phyloP scores from a whole-genome alignment of 805 yeast species.

The Kodamaea nitidulidarum region DNA sequence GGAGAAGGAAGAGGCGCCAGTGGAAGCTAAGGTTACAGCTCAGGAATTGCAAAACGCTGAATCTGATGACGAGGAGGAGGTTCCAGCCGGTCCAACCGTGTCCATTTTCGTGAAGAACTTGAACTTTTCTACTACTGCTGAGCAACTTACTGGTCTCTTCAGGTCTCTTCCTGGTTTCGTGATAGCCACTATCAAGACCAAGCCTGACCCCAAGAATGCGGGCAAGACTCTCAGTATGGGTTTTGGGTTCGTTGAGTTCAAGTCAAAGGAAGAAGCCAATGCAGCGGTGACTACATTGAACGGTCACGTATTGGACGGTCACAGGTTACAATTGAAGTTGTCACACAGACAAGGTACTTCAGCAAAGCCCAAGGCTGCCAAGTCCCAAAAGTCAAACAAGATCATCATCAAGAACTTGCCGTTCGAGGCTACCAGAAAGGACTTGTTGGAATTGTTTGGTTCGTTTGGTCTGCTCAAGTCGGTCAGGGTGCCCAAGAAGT shows the following conservation, averaged over 20 bases:
- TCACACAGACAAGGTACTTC: slow-evolving; percentile 67
- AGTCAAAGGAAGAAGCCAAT: slow-evolving; percentile 70
- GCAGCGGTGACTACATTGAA: slow-evolving; percentile 71
- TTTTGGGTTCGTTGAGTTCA: slow-evolving; percentile 92
- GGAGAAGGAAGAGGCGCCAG: slow-evolving; percentile 32
- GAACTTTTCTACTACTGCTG: slow-evolving; percentile 72
- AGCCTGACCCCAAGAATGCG: slow-evolving; percentile 75
- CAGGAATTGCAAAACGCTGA: slow-evolving; percentile 30
- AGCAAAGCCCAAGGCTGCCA: slow-evolving; percentile 16
- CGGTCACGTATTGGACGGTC: slow-evolving; percentile 81
- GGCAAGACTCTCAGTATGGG: slow-evolving; percentile 87
- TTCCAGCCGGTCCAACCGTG: slow-evolving; percentile 64
- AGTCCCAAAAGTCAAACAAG: slow-evolving; percentile 54
- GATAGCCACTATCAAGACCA: slow-evolving; percentile 76
- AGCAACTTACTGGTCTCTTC: slow-evolving; percentile 57
- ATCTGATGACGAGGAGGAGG: slow-evolving; percentile 34
- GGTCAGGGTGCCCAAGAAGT: slow-evolving; percentile 93
- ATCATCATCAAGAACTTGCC: slow-evolving; percentile 95
- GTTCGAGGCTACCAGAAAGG: slow-evolving; percentile 91
- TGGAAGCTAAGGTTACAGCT: slow-evolving; percentile 44
- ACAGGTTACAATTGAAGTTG: slow-evolving; percentile 80
- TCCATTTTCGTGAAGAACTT: slow-evolving; percentile 90
- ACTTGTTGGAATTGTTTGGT: slow-evolving; percentile 86
- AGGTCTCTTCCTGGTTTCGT: slow-evolving; percentile 73
- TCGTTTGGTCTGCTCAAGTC: slow-evolving; percentile 93